Percentiles rank a stretch among this genome's conserved stretches.
phyloP scores from a whole-genome alignment of 768 basidiomycete genomes.

The Auriscalpium vulgare region DNA sequence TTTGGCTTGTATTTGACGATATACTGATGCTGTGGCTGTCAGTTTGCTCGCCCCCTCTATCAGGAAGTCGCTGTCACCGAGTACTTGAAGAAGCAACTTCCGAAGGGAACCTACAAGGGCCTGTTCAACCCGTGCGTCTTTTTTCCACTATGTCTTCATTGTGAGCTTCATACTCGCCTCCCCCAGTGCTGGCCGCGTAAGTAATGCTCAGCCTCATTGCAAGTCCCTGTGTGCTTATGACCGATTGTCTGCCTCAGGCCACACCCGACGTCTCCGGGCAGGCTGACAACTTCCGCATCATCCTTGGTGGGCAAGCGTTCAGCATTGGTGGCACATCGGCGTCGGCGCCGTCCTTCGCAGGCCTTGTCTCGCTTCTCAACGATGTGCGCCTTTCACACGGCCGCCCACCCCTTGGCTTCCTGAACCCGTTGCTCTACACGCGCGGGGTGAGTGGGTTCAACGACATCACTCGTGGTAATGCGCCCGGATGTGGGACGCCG shows the following conservation, averaged over 20 bases:
- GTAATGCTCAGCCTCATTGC: conserved; percentile 2
- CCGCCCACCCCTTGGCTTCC: conserved; percentile 46
- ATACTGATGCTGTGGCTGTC: background rate
- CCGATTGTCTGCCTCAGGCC: conserved; percentile 26
- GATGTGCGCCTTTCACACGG: conserved; percentile 44
- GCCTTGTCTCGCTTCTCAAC: conserved; percentile 35
- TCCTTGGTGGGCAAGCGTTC: conserved; percentile 26
- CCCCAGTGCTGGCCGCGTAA: conserved; percentile 35
- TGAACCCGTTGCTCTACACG: conserved; percentile 56
- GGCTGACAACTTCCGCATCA: conserved; percentile 35
- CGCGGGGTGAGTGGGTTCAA: conserved; percentile 36
- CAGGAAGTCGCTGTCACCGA: conserved; percentile 35
- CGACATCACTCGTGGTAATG: conserved; percentile 51
- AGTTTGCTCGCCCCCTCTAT: conserved; percentile 47
- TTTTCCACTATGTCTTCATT: conserved; percentile 15
- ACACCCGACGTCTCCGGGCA: conserved; percentile 58
- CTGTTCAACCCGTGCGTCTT: conserved; percentile 38
- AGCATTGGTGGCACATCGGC: conserved; percentile 52
- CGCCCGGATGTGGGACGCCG: conserved; percentile 51
- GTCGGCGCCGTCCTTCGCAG: conserved; percentile 49
- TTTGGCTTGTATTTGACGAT: too few relatives aligned
- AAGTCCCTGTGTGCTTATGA: background rate
- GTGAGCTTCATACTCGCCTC: conserved; percentile 9
- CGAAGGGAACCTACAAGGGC: conserved; percentile 40
- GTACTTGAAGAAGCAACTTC: conserved; percentile 34